Conservation (phyloP, 768 basidiomycete species). For the Suillus fuscotomentosus region DNA sequence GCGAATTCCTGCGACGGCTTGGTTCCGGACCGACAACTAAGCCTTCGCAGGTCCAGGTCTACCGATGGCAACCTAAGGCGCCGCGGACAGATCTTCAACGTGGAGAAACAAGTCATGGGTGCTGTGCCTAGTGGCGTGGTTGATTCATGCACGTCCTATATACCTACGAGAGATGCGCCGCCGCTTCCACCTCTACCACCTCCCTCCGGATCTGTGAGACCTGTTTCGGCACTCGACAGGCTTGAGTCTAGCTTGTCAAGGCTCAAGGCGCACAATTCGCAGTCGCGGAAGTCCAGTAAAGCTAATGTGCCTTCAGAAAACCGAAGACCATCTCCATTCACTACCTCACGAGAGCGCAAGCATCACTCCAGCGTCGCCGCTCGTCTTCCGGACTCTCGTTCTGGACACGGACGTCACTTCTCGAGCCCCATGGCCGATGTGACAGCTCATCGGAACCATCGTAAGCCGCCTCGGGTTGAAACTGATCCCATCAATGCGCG, state of each 20-base stretch:
- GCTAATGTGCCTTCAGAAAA: slow-evolving; percentile 6
- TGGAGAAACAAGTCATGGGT: slow-evolving; percentile 6
- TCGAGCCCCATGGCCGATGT: slow-evolving; percentile 10
- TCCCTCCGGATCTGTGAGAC: slow-evolving; percentile 8
- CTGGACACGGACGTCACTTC: slow-evolving; percentile 7
- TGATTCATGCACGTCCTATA: slow-evolving; percentile 12
- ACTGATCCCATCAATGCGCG: neutral
- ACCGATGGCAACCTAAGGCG: slow-evolving; percentile 12
- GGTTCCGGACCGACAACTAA: slow-evolving; percentile 5
- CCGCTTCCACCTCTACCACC: slow-evolving; percentile 17
- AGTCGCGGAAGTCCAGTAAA: slow-evolving; percentile 22
- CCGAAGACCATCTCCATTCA: slow-evolving; percentile 19
- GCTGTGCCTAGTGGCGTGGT: slow-evolving; percentile 1
- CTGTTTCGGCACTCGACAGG: slow-evolving; percentile 31
- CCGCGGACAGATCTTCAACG: slow-evolving; percentile 26
- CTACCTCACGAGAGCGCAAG: slow-evolving; percentile 14
- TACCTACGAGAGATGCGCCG: slow-evolving; percentile 18
- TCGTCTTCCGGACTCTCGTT: neutral
- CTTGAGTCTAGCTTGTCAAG: slow-evolving; percentile 33
- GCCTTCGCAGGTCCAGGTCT: neutral
- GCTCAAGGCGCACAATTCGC: slow-evolving; percentile 30
- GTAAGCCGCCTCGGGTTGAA: neutral
- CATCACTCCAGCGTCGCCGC: slow-evolving; percentile 11
- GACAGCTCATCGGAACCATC: neutral
- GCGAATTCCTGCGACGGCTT: neutral